A percentile compares a stretch with the other conserved stretches of the same genome.
Conservation (phyloP, 169 alveolate genomes). For the Theileria equi region DNA sequence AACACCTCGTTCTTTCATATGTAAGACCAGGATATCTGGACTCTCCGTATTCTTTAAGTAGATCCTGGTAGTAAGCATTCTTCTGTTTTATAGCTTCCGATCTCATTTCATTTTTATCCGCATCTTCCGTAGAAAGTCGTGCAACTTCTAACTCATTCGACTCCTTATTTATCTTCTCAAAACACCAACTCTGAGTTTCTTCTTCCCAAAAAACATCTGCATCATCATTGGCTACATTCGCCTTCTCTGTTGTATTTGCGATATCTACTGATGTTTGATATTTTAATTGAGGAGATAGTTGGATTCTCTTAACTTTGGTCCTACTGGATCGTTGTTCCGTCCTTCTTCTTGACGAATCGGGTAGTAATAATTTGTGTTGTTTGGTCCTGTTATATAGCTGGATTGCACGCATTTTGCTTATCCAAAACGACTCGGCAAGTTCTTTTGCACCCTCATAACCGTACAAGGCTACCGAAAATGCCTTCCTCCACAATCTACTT, state of each 20-base stretch:
- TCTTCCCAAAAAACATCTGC: slow-evolving; percentile 52
- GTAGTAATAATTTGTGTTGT: slow-evolving; percentile 14
- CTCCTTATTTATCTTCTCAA: slow-evolving; percentile 28
- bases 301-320: background rate
- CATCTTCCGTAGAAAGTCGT: slow-evolving; percentile 2
- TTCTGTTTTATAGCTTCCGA: slow-evolving; percentile 18
- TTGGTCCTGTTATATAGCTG: slow-evolving; percentile 35
- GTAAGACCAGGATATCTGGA: slow-evolving; percentile 39
- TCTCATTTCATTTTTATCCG: slow-evolving; percentile 1
- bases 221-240: background rate
- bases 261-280: slow-evolving; percentile 2
- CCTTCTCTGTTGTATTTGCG: background rate
- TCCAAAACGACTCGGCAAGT: slow-evolving; percentile 67
- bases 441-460: slow-evolving; percentile 70
- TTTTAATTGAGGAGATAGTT: slow-evolving; percentile 1
- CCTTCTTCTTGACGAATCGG: background rate
- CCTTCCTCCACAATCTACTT: slow-evolving; percentile 65
- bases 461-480: slow-evolving; percentile 48
- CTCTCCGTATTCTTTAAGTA: slow-evolving; percentile 37
- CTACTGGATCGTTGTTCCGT: slow-evolving; percentile 2
- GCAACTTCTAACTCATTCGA: background rate
- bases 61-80: slow-evolving; percentile 25
- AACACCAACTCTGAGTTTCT: slow-evolving; percentile 58
- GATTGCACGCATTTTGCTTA: slow-evolving; percentile 58
- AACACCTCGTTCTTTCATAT: slow-evolving; percentile 48